Percentiles rank a stretch among this genome's conserved stretches.
Evolutionary conservation across 2,329 filamentous ascomycete species (phyloP).

Genomic region (Geoglossum cookeanum): DNA sequence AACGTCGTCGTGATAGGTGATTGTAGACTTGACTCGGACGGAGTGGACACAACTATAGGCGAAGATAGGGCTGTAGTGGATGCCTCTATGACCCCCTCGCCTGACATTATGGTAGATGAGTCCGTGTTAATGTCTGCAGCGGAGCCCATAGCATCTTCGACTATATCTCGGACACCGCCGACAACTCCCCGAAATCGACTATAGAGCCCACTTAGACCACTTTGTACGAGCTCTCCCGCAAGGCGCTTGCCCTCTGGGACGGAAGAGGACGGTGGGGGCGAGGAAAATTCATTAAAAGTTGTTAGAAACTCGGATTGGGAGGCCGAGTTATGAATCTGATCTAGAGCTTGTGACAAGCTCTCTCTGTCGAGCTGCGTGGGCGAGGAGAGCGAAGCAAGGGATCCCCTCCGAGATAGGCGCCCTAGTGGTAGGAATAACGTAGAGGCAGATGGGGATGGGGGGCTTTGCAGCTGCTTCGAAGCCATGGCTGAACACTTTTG

Average conservation of each 20-base stretch:
- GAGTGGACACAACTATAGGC: not conserved
- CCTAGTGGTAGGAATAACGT: not conserved
- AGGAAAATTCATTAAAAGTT: conserved; percentile 82
- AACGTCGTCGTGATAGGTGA: conserved; percentile 10
- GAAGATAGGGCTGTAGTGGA: not conserved
- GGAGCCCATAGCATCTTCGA: conserved; percentile 1
- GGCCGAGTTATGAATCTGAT: conserved; percentile 78
- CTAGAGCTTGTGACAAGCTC: conserved; percentile 56
- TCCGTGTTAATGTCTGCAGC: conserved; percentile 9
- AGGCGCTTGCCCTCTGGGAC: conserved; percentile 48
- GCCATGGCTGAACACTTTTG: not conserved
- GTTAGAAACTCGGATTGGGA: conserved; percentile 70
- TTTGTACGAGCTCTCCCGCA: conserved; percentile 56
- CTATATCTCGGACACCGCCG: conserved; percentile 41
- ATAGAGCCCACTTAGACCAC: conserved; percentile 77
- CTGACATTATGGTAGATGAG: conserved; percentile 13
- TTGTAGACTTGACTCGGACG: not conserved
- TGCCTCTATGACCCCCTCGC: conserved; percentile 3
- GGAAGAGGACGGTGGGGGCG: conserved; percentile 40
- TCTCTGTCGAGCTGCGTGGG: conserved; percentile 42
- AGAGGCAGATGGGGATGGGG: not conserved
- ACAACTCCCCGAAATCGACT: conserved; percentile 68
- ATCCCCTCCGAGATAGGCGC: conserved; percentile 22
- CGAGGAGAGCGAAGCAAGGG: conserved; percentile 29
- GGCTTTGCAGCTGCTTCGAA: not conserved